phyloP scores from a whole-genome alignment of 495 filamentous ascomycete genomes.

The Paragyromitra xinjiangensis region DNA sequence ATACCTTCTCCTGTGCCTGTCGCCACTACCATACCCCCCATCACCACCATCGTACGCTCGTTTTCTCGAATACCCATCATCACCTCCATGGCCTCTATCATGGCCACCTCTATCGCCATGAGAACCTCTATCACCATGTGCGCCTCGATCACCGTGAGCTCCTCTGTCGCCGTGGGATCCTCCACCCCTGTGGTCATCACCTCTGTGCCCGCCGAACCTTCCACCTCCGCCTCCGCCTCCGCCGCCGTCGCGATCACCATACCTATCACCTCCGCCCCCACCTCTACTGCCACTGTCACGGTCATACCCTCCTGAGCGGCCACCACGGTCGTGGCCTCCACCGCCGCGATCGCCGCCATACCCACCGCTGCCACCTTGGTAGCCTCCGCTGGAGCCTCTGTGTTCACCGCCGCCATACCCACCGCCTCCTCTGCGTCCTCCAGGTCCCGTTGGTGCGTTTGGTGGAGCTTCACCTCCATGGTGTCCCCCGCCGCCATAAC shows the following conservation, averaged over 20 bases:
- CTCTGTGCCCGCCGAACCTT: conserved; percentile 48
- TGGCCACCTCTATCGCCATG: conserved; percentile 48
- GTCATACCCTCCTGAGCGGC: conserved; percentile 51
- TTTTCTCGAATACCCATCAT: conserved; percentile 56
- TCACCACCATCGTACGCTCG: conserved; percentile 55
- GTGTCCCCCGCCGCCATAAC: conserved; percentile 61
- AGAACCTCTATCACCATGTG: conserved; percentile 44
- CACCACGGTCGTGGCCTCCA: conserved; percentile 67
- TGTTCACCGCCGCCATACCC: conserved; percentile 68
- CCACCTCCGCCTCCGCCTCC: conserved; percentile 30
- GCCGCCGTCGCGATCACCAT: conserved; percentile 46
- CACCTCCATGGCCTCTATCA: conserved; percentile 50
- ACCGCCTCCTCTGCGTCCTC: conserved; percentile 59
- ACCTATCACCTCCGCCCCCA: conserved; percentile 42
- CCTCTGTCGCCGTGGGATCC: conserved; percentile 47
- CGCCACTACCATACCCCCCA: conserved; percentile 55
- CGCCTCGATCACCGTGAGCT: conserved; percentile 50
- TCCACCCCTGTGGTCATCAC: conserved; percentile 43
- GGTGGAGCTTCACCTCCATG: conserved; percentile 58
- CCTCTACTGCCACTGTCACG: conserved; percentile 50
- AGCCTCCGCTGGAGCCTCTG: conserved; percentile 63
- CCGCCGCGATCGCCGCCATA: conserved; percentile 67
- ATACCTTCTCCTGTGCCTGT: conserved; percentile 57
- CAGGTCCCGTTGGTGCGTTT: conserved; percentile 58
- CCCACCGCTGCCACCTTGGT: conserved; percentile 64